A percentile compares a stretch with the other conserved stretches of the same genome.
Conservation (phyloP, 805 yeast species). For the Myxozyma sirexii region DNA sequence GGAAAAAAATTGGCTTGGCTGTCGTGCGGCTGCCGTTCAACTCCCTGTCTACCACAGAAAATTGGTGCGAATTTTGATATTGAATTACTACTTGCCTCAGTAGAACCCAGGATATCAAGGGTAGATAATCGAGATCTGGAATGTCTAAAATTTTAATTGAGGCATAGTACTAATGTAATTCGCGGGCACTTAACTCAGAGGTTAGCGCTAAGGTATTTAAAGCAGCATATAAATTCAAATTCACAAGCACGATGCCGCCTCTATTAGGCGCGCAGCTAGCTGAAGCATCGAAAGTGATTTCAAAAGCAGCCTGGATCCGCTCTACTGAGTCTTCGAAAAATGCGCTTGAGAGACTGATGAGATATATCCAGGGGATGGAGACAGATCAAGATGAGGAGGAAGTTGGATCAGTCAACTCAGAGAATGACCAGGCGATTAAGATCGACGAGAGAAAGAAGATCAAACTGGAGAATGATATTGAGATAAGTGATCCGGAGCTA, state of each 20-base stretch:
- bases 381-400: not conserved
- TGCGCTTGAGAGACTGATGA: not conserved
- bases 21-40: conserved; percentile 1
- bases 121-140: no score
- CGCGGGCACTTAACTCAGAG: no score
- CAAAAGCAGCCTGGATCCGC: conserved; percentile 9
- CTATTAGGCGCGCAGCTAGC: not conserved
- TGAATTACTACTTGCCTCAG: no score
- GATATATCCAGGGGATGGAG: not conserved
- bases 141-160: no score
- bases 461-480: not conserved
- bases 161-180: no score
- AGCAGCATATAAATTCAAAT: not conserved
- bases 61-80: no score
- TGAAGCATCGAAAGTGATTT: conserved; percentile 5
- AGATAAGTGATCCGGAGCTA: conserved; percentile 8
- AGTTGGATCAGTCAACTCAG: not conserved
- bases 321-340: conserved; percentile 2
- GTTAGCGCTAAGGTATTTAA: no score
- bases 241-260: not conserved
- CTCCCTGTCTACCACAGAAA: not conserved
- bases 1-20: not conserved
- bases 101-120: no score
- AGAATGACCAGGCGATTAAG: not conserved
- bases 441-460: not conserved